Conservation (phyloP, 208 protist species). For the Strigomonas culicis region DNA sequence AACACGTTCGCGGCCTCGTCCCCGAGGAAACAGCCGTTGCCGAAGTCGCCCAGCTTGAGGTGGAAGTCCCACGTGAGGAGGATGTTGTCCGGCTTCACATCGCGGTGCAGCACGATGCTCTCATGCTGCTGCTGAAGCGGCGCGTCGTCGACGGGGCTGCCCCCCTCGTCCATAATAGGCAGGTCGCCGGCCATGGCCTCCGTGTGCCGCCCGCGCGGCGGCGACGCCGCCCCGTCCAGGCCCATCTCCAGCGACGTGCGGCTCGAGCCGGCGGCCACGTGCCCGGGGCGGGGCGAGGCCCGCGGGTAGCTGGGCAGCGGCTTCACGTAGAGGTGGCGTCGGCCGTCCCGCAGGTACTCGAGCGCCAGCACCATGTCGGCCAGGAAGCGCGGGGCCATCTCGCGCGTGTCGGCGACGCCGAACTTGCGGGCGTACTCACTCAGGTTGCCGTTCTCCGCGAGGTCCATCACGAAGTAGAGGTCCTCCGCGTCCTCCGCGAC, state of each 20-base stretch:
- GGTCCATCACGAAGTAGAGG: slow-evolving; percentile 77
- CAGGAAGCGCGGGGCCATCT: slow-evolving; percentile 69
- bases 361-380: slow-evolving; percentile 77
- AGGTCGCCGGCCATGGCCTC: slow-evolving; percentile 16
- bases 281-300: no score
- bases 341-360: slow-evolving; percentile 57
- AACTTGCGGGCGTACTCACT: slow-evolving; percentile 46
- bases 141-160: neutral
- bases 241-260: neutral
- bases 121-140: slow-evolving; percentile 24
- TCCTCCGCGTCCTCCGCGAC: slow-evolving; percentile 48
- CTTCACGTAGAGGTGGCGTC: slow-evolving; percentile 58
- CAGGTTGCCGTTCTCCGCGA: slow-evolving; percentile 69
- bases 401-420: slow-evolving; percentile 40
- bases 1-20: slow-evolving; percentile 63
- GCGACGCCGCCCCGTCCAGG: neutral
- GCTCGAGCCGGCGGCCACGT: neutral
- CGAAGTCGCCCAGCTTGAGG: slow-evolving; percentile 71
- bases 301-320: neutral
- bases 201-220: slow-evolving; percentile 19
- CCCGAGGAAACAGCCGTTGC: slow-evolving; percentile 69
- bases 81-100: slow-evolving; percentile 87
- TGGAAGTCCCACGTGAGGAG: slow-evolving; percentile 69
- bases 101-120: slow-evolving; percentile 71
- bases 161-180: neutral